phyloP scores from a whole-genome alignment of 2,329 filamentous ascomycete species.

The Orbilia javanica region DNA sequence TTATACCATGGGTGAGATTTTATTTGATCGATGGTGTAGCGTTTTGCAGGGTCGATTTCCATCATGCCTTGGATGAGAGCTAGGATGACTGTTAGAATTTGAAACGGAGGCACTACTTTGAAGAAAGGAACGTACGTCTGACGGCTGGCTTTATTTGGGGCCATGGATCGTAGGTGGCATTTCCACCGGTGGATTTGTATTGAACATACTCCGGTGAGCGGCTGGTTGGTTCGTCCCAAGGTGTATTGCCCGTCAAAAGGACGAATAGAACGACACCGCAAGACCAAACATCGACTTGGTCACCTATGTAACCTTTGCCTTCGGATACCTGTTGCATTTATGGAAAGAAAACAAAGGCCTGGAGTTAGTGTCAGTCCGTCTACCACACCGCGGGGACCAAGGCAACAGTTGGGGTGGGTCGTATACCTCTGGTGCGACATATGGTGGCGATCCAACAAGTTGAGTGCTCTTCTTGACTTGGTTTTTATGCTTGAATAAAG shows the following conservation, averaged over 20 bases:
- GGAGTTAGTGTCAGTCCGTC: slow-evolving; percentile 63
- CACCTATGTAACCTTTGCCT: slow-evolving; percentile 71
- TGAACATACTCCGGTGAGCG: slow-evolving; percentile 92
- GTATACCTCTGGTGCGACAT: slow-evolving; percentile 91
- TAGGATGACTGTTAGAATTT: slow-evolving; percentile 13
- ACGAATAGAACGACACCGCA: slow-evolving; percentile 98
- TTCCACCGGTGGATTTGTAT: slow-evolving; percentile 83
- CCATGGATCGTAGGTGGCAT: slow-evolving; percentile 88
- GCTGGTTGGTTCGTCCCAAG: slow-evolving; percentile 92
- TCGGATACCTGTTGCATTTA: slow-evolving; percentile 64
- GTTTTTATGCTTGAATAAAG: slow-evolving; percentile 90
- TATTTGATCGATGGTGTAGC: slow-evolving; percentile 88
- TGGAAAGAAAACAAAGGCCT: slow-evolving; percentile 13
- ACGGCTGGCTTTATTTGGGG: slow-evolving; percentile 78
- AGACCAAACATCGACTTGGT: slow-evolving; percentile 94
- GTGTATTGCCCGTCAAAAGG: slow-evolving; percentile 92
- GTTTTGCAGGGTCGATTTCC: slow-evolving; percentile 78
- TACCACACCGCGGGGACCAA: slow-evolving; percentile 66
- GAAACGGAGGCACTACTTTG: background rate
- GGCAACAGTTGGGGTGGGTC: background rate
- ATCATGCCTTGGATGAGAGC: slow-evolving; percentile 92
- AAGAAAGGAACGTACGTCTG: slow-evolving; percentile 67
- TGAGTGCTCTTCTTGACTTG: slow-evolving; percentile 84
- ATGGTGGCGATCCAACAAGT: slow-evolving; percentile 94
- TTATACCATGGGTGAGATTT: slow-evolving; percentile 96